Evolutionary conservation across 169 alveolate genomes (phyloP).

Genomic region (Plasmodium knowlesi): DNA sequence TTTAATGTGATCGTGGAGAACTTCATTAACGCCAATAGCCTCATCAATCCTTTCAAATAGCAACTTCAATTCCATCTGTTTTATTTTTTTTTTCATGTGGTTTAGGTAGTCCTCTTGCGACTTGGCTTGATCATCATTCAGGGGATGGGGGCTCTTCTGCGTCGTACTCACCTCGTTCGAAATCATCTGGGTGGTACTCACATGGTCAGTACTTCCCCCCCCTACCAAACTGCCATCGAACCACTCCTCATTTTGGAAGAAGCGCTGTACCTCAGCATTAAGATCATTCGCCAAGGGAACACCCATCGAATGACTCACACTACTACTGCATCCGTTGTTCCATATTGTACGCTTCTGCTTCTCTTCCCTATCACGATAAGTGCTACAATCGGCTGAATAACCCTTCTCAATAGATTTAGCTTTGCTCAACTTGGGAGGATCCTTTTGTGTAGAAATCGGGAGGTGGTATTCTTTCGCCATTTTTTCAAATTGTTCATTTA

Average conservation of each 20-base stretch:
- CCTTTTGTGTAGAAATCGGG: not conserved
- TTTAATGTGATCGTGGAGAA: constrained; percentile 3
- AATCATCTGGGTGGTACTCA: not conserved
- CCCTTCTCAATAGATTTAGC: not conserved
- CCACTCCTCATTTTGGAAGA: not conserved
- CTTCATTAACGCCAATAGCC: constrained; percentile 51
- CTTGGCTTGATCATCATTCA: constrained; percentile 31
- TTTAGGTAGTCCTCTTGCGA: constrained; percentile 58
- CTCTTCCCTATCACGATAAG: not conserved
- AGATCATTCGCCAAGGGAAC: not conserved
- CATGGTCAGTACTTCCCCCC: not conserved
- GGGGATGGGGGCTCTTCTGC: not conserved
- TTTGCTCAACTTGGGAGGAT: not conserved
- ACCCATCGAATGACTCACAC: not conserved
- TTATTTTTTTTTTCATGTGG: constrained; percentile 48
- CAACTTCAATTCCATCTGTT: constrained; percentile 28
- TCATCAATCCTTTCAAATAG: constrained; percentile 62
- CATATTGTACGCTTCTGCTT: not conserved
- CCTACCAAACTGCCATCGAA: not conserved
- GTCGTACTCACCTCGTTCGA: not conserved
- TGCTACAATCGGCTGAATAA: not conserved
- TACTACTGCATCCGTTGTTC: not conserved
- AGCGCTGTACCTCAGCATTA: not conserved
- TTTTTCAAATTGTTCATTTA: not conserved
- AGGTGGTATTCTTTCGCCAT: not conserved